Evolutionary conservation across 1,139 yeast genomes (phyloP), one percentile per base, ranked within the genome.

Genomic region (Yamadazyma spencermartinsiae): DNA sequence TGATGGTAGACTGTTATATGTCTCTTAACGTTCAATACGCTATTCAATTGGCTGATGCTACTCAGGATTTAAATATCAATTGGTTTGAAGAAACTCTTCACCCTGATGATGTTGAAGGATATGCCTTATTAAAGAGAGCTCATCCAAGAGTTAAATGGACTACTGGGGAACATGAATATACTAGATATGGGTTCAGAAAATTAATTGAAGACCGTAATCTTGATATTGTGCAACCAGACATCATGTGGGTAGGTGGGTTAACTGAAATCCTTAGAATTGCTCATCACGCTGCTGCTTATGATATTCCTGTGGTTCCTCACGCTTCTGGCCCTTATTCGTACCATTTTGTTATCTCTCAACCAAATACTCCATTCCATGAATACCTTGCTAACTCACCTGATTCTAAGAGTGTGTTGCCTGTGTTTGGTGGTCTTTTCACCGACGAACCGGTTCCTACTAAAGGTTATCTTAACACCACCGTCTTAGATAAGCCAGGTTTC

Each of bases 201-300:
- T 58, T 72, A 34, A 71, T 72, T 45, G 76, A 72, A 50, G 72
- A 70, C 26, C 55, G 77, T 41, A 68, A 70, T 48, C 44, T 72
- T 37, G 76, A 70, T 48, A 72, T 72, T 43, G 55, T 72, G 39
- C 77, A 72, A 50, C 77, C 77, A 14, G 78, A 72, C 50, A 72
- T 72, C 37, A 72, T 72, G 77, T 72, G 77, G 77, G 72, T 71
- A 42, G 77, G 77, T 34, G 76, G 77, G 25, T 50, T 72, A 59
- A 71, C 77, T 19, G 77, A 72, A 53, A 54, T 70, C 30, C 55
- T 72, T 40, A 65, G 69, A 47, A 60, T 72, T 31, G 67, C 74
- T 35, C 68, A 66, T 15, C 76, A 71, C 49, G 77, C 76, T 19
- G 74, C 74, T 38, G 76, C 77, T 17, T 72, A 72, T 46, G 78